These are phyloP conservation scores for Cladorrhinum sp. DNA, from an alignment of 2,329 filamentous ascomycete genomes.

Conservation along the genomic window DNA sequence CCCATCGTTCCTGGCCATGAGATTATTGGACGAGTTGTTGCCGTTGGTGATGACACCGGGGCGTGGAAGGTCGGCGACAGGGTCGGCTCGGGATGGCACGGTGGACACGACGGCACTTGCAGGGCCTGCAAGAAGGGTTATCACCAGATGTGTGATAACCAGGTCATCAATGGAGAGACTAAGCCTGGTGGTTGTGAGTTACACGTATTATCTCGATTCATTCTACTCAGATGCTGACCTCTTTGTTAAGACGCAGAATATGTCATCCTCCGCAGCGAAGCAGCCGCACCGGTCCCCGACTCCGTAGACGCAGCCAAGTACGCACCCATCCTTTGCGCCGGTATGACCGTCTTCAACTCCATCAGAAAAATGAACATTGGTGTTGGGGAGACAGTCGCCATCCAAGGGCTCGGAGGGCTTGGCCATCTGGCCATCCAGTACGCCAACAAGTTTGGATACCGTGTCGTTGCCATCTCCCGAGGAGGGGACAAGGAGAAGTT, in stretches of 20 bases:
- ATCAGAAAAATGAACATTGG: slow-evolving; percentile 36
- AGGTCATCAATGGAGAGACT: slow-evolving; percentile 61
- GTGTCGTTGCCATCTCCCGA: slow-evolving; percentile 54
- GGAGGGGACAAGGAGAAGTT: slow-evolving; percentile 50
- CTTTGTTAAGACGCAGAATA: slow-evolving; percentile 46
- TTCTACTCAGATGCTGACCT: neutral
- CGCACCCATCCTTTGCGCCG: slow-evolving; percentile 50
- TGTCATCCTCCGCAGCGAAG: slow-evolving; percentile 51
- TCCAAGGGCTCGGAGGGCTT: slow-evolving; percentile 61
- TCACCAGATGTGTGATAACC: slow-evolving; percentile 67
- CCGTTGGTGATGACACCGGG: slow-evolving; percentile 48
- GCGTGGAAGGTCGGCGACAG: slow-evolving; percentile 61
- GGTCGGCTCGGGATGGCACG: slow-evolving; percentile 68
- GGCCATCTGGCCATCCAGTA: slow-evolving; percentile 66
- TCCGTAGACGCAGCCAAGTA: slow-evolving; percentile 41
- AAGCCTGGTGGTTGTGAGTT: slow-evolving; percentile 57
- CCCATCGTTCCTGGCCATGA: slow-evolving; percentile 55
- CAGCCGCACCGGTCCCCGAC: slow-evolving; percentile 43
- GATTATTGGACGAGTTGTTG: slow-evolving; percentile 56
- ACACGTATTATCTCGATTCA: no score
- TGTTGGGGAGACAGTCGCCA: slow-evolving; percentile 37
- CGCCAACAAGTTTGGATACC: slow-evolving; percentile 61
- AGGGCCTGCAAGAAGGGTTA: slow-evolving; percentile 58
- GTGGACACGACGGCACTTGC: slow-evolving; percentile 60
- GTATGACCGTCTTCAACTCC: slow-evolving; percentile 45